Evolutionary conservation across 441 rosid genomes (phyloP), one percentile per base, ranked within the genome.

Genomic region (Isatis lusitanica): DNA sequence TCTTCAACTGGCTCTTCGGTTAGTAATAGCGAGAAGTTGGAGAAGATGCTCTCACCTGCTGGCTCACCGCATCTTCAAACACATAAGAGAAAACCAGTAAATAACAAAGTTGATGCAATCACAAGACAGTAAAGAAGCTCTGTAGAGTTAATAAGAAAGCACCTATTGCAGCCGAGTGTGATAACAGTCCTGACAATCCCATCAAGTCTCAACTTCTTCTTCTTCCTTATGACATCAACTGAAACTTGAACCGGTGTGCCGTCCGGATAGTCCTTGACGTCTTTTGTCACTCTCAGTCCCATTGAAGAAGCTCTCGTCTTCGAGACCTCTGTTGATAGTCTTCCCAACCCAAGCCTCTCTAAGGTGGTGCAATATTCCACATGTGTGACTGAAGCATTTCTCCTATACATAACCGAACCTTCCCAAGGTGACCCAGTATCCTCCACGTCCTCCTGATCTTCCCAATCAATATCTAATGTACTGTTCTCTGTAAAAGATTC

Each of bases 231-330:
- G 63, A 92, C 88, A 64, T 92, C 98, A 13, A 94, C 70, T 4
- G 98, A 92, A 67, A 94, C 68, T 77, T 85, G 97, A 80, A 94
- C 97, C 12, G 98, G 97, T 8, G 97, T 94, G 66, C 97, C 98
- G 13, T 78, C 74, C 1, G 91, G 95, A 81, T 79, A 89, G 80
- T 89, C 97, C 81, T 87, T 92, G 1, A 94, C 94, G 8, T 85
- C 90, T 76, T 90, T 94, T 17, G 95, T 94, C 50, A 92, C 94
- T 11, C 93, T 82, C 6, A 94, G 75, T 46, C 98, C 98, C 97
- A 91, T 89, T 0, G 78, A 46, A 0, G 97, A 88, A 83, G 98
- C 97, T 76, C 83, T 89, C 17, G 83, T 78, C 84, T 83, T 86
- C 7, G 97, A 94, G 35, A 77, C 71, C 8, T 90, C 86, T 1